Conservation (phyloP, 1,139 yeast genomes). For the Zygotorulaspora mrakii region DNA sequence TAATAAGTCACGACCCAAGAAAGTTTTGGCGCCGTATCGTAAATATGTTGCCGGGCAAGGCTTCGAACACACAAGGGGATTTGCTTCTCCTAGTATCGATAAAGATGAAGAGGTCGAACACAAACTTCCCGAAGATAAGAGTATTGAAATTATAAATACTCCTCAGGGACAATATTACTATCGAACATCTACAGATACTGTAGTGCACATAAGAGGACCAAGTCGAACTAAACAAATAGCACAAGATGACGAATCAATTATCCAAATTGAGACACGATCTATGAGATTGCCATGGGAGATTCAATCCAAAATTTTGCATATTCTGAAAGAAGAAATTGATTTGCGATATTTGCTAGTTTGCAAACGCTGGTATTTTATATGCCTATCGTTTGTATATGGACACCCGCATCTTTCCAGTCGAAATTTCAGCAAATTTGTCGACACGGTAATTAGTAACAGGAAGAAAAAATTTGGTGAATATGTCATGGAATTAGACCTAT, state of each 20-base stretch:
- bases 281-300: constrained; percentile 48
- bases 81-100: constrained; percentile 8
- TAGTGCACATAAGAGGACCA: constrained; percentile 13
- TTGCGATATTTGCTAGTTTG: constrained; percentile 58
- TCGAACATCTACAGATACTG: constrained; percentile 16
- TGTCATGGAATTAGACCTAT: constrained; percentile 60
- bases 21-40: constrained; percentile 70
- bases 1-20: constrained; percentile 80
- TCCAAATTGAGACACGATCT: background rate
- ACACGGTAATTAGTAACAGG: constrained; percentile 49
- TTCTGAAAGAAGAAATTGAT: constrained; percentile 41
- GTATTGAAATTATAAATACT: constrained; percentile 25
- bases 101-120: constrained; percentile 8
- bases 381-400: constrained; percentile 60
- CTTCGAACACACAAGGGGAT: constrained; percentile 30
- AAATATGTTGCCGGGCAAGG: constrained; percentile 68
- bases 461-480: constrained; percentile 38
- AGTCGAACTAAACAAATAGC: constrained; percentile 4
- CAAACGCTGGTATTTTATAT: constrained; percentile 55
- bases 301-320: constrained; percentile 49
- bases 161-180: constrained; percentile 19
- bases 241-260: background rate
- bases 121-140: constrained; percentile 9
- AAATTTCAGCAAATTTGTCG: constrained; percentile 72
- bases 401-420: constrained; percentile 59